Conservation (phyloP, 345 rosid genomes). For the Physaria fendleri region DNA sequence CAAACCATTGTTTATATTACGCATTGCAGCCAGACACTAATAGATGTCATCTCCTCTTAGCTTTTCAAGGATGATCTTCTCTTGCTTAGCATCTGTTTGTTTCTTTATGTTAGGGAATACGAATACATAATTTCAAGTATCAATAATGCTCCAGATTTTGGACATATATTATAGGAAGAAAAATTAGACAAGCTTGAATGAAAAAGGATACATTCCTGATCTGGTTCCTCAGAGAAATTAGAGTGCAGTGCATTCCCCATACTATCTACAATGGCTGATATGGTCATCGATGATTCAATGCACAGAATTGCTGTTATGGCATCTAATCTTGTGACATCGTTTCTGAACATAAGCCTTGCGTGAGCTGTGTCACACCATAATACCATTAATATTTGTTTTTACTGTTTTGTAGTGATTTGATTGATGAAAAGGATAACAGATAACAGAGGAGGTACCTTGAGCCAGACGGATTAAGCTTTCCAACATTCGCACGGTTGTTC, state of each 20-base stretch:
- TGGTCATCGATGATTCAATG: slow-evolving; percentile 94
- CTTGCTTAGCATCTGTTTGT: slow-evolving; percentile 62
- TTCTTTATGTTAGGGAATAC: slow-evolving; percentile 36
- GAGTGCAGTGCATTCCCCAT: slow-evolving; percentile 86
- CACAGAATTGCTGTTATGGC: slow-evolving; percentile 91
- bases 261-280: slow-evolving; percentile 81
- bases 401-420: background rate
- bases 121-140: background rate
- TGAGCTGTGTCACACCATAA: slow-evolving; percentile 51
- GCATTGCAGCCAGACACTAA: background rate
- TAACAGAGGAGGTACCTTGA: slow-evolving; percentile 55
- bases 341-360: slow-evolving; percentile 95
- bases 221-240: slow-evolving; percentile 79
- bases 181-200: background rate
- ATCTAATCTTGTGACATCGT: slow-evolving; percentile 71
- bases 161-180: too few species aligned
- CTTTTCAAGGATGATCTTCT: slow-evolving; percentile 60
- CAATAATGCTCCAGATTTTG: too few species aligned
- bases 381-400: background rate
- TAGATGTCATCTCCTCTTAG: slow-evolving; percentile 34
- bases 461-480: slow-evolving; percentile 95
- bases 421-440: slow-evolving; percentile 1
- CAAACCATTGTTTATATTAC: too few species aligned
- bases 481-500: slow-evolving; percentile 94
- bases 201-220: slow-evolving; percentile 83